Evolutionary conservation across 2,329 filamentous ascomycete genomes (phyloP).

Genomic region (Scorias spongiosa): DNA sequence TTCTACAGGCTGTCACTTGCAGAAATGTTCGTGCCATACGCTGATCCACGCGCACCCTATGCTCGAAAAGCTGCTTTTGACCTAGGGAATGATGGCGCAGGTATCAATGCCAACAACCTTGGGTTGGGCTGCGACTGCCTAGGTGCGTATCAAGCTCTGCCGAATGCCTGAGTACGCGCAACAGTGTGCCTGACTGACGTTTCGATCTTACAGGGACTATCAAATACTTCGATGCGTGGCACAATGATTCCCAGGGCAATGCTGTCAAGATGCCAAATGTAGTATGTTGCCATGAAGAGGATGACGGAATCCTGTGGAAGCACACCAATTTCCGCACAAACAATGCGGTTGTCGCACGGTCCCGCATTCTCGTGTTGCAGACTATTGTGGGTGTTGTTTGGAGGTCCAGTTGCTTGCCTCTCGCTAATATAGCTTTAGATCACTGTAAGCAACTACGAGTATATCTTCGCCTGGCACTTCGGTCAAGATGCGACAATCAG

Average conservation of each 20-base stretch:
- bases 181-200: not conserved
- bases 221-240: conserved; percentile 43
- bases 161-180: not conserved
- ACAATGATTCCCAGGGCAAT: conserved; percentile 39
- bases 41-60: conserved; percentile 48
- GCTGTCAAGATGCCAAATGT: conserved; percentile 41
- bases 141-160: conserved; percentile 22
- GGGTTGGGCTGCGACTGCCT: conserved; percentile 53
- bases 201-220: conserved; percentile 1
- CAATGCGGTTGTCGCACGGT: conserved; percentile 45
- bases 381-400: conserved; percentile 29
- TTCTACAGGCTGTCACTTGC: conserved; percentile 52
- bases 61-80: conserved; percentile 60
- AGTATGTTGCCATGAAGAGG: conserved; percentile 50
- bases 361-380: conserved; percentile 49
- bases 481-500: conserved; percentile 49
- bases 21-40: conserved; percentile 49
- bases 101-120: conserved; percentile 52
- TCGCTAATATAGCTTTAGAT: conserved; percentile 19
- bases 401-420: too few relatives aligned
- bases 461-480: conserved; percentile 50
- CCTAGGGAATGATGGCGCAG: conserved; percentile 53
- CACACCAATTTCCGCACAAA: conserved; percentile 54
- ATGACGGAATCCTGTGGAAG: conserved; percentile 55
- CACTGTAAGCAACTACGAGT: conserved; percentile 55